These are phyloP conservation scores for Musa acuminata DNA, from an alignment of 176 grass and related monocot genomes.

Conservation along the genomic window DNA sequence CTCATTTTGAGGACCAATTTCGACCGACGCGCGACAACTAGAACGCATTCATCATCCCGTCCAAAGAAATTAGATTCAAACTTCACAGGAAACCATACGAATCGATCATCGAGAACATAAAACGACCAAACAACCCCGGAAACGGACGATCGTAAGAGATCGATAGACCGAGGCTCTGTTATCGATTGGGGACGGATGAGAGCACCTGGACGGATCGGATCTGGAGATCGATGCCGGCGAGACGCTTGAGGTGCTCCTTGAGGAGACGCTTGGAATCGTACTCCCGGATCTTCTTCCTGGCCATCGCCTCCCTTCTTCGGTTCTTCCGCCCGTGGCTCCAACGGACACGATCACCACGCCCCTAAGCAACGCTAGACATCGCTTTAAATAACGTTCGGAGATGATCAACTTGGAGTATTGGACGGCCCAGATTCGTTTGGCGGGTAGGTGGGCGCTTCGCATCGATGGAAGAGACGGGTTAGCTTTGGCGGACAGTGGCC, in stretches of 20 bases:
- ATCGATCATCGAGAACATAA: neutral
- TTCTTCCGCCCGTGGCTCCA: neutral
- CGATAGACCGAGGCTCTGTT: neutral
- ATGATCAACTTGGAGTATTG: neutral
- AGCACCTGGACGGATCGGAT: conserved; percentile 37
- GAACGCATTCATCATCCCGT: neutral
- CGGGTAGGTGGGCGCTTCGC: neutral
- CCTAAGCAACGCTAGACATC: neutral
- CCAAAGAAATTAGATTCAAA: neutral
- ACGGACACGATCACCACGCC: neutral
- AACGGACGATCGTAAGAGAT: neutral
- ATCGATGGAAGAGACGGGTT: neutral
- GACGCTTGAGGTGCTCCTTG: conserved; percentile 39
- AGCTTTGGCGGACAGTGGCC: neutral
- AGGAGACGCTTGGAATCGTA: conserved; percentile 48
- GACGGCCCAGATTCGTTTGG: neutral
- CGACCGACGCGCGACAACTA: too few species aligned
- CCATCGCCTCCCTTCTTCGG: conserved; percentile 4
- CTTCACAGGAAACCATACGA: neutral
- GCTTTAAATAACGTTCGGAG: neutral
- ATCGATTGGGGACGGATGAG: neutral
- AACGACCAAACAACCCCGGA: neutral
- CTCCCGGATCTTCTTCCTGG: conserved; percentile 49
- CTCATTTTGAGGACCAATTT: too few species aligned
- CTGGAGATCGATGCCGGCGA: conserved; percentile 36